A percentile compares a stretch with the other conserved stretches of the same genome.
Conservation (phyloP, 306 rosid species). For the Chamaecrista fasciculata region DNA sequence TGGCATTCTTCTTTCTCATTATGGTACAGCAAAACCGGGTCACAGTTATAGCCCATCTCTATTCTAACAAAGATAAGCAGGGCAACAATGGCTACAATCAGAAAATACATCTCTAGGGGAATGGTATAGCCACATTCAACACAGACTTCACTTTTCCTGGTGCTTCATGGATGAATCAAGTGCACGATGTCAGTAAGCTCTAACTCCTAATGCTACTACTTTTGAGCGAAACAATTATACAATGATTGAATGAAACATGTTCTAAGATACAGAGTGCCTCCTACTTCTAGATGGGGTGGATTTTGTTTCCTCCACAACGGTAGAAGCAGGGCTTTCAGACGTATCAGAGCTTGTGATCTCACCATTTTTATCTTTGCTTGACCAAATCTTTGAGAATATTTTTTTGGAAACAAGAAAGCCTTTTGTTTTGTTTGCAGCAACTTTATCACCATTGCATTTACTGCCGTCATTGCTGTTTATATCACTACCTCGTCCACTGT, state of each 20-base stretch:
- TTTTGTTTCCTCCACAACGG: slow-evolving; percentile 74
- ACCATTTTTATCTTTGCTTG: slow-evolving; percentile 65
- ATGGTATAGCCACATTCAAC: slow-evolving; percentile 12
- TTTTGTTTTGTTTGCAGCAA: slow-evolving; percentile 59
- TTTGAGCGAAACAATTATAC: slow-evolving; percentile 42
- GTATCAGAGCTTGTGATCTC: slow-evolving; percentile 90
- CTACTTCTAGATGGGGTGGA: slow-evolving; percentile 85
- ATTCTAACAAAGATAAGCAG: background rate
- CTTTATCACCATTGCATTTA: slow-evolving; percentile 46
- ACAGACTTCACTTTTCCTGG: background rate
- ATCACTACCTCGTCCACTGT: slow-evolving; percentile 29
- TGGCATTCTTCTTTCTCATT: slow-evolving; percentile 11
- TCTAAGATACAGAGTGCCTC: slow-evolving; percentile 74
- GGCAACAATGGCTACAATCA: slow-evolving; percentile 8
- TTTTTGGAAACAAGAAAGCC: slow-evolving; percentile 62
- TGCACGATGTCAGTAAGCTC: slow-evolving; percentile 46
- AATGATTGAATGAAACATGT: slow-evolving; percentile 24
- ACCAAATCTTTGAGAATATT: slow-evolving; percentile 87
- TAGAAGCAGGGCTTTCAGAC: slow-evolving; percentile 86
- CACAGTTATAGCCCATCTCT: slow-evolving; percentile 3
- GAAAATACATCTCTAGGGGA: slow-evolving; percentile 16
- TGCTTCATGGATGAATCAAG: slow-evolving; percentile 37
- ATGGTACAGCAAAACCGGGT: slow-evolving; percentile 33
- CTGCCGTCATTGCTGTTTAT: slow-evolving; percentile 33
- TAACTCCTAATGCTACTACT: slow-evolving; percentile 46